Evolutionary conservation across 495 filamentous ascomycete species (phyloP), one percentile per base, ranked within the genome.

Genomic region (Penicillium paradoxum): DNA sequence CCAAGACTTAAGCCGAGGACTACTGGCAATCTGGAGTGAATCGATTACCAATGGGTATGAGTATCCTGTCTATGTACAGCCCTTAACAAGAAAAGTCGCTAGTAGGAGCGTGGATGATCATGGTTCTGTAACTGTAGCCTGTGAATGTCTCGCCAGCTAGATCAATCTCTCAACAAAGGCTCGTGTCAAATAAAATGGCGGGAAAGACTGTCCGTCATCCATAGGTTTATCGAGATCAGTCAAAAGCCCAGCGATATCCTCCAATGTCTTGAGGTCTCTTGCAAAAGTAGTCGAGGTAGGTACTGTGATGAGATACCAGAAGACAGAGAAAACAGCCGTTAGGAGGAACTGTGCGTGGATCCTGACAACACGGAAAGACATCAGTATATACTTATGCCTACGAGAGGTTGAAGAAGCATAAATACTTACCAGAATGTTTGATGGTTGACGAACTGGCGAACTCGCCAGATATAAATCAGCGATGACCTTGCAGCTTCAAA

Each of bases 401-500:
- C 0, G 21, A 24, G 7, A 27, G 30, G 10, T 2, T 10, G 17
- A 25, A 22, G 4, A 9, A 49, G 7, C 36, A 11, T 9, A 0
- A n/a, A n/a, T n/a, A 1, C 49, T 46, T 52, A 63, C 65, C 62
- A 65, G 33, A 63, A 65, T 9, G 50, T 65, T n/a, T 62, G 54
- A 29, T 51, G 51, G 19, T 58, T 65, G 9, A 68, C 45, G 17
- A 56, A 63, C 29, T 63, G 57, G 1, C 49, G 51, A 4, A 55
- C 56, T 30, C 58, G 60, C 15, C 24, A 34, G 7, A 66, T 53
- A 17, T 66, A 68, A 11, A 68, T 49, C 37, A 68, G 21, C 3
- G 60, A 66, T 1, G 54, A 66, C 29, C 63, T 32, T 3, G 62
- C 56, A 18, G 63, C 56, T 30, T 66, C 54, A 29, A 60, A 60